Conservation (phyloP, 257 asterid species). For the Rauvolfia tetraphylla region DNA sequence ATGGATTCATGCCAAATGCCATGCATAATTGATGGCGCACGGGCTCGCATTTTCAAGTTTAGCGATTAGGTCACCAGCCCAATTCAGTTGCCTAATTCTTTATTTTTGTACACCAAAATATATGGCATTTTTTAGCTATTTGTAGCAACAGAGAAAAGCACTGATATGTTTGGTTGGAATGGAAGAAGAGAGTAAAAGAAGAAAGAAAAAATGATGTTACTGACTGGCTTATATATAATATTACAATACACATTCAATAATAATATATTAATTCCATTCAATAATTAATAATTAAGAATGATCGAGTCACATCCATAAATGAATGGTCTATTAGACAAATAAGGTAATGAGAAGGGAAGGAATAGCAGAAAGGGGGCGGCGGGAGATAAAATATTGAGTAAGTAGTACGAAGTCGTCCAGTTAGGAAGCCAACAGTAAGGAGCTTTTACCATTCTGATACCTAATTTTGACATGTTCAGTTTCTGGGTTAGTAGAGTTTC, state of each 20-base stretch:
- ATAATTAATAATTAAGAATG: no score
- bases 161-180: no score
- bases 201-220: no score
- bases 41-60: not conserved
- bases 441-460: conserved; percentile 17
- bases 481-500: conserved; percentile 13
- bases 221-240: no score
- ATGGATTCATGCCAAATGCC: not conserved
- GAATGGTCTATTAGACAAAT: no score
- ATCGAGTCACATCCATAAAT: no score
- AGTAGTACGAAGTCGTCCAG: conserved; percentile 17
- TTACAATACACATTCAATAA: no score
- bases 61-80: conserved; percentile 2
- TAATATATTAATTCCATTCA: no score
- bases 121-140: not conserved
- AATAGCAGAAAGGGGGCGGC: not conserved
- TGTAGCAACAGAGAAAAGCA: no score
- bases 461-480: conserved; percentile 24
- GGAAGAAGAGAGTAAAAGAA: no score
- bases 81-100: not conserved
- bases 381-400: not conserved
- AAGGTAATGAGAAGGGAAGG: no score
- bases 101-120: not conserved
- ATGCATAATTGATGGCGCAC: not conserved
- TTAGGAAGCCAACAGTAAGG: conserved; percentile 28